Evolutionary conservation across 2,329 filamentous ascomycete species (phyloP).

Genomic region (Aspergillus fumigatiaffinis): DNA sequence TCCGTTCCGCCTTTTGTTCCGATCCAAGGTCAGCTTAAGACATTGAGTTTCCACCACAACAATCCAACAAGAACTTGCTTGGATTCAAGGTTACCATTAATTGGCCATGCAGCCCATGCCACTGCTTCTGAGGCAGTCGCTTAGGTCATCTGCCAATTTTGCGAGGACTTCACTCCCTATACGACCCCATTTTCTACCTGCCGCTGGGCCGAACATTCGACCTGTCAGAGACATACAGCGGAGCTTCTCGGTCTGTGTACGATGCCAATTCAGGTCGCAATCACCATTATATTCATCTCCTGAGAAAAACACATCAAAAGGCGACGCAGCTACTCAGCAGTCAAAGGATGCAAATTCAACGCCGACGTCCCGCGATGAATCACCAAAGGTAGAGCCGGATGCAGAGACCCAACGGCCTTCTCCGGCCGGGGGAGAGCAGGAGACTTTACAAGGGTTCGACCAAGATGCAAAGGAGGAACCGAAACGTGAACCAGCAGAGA

Average conservation of each 20-base stretch:
- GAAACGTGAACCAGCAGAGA: neutral
- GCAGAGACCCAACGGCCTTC: slow-evolving; percentile 17
- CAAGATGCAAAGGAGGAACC: slow-evolving; percentile 7
- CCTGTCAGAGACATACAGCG: slow-evolving; percentile 19
- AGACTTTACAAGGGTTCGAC: slow-evolving; percentile 9
- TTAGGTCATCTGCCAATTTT: slow-evolving; percentile 26
- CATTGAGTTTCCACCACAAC: slow-evolving; percentile 6
- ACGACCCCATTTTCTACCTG: slow-evolving; percentile 20
- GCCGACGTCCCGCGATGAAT: slow-evolving; percentile 19
- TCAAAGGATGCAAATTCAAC: slow-evolving; percentile 15
- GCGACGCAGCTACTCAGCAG: slow-evolving; percentile 16
- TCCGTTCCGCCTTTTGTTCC: neutral
- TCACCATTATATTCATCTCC: slow-evolving; percentile 21
- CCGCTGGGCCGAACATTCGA: slow-evolving; percentile 18
- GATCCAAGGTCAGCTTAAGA: slow-evolving; percentile 9
- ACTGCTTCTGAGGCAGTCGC: slow-evolving; percentile 37
- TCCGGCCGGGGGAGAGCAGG: slow-evolving; percentile 11
- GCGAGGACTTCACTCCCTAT: slow-evolving; percentile 19
- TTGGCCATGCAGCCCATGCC: slow-evolving; percentile 40
- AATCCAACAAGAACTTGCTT: slow-evolving; percentile 15
- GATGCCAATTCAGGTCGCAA: slow-evolving; percentile 40
- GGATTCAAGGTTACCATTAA: slow-evolving; percentile 17
- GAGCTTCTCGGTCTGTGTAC: slow-evolving; percentile 39
- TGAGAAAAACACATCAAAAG: slow-evolving; percentile 18
- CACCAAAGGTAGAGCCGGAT: slow-evolving; percentile 13